These are phyloP conservation scores for Tolypocladium sp. DNA, from an alignment of 2,329 filamentous ascomycete genomes.

Conservation along the genomic window DNA sequence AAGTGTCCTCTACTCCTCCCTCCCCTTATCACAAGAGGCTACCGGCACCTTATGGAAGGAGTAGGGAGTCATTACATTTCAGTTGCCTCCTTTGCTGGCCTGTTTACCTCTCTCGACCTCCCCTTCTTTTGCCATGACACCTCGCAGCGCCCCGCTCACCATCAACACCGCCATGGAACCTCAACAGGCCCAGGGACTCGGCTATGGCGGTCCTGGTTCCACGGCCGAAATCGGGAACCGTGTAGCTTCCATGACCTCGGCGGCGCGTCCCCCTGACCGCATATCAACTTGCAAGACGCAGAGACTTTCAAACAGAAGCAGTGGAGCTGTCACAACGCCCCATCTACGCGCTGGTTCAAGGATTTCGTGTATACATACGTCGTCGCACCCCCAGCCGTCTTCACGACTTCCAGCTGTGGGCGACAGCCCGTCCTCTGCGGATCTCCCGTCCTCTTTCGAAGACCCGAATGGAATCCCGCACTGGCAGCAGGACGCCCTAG, in stretches of 20 bases:
- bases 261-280: background rate
- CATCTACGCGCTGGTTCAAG: background rate
- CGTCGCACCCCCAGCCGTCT: background rate
- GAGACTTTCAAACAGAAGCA: background rate
- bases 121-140: background rate
- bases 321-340: background rate
- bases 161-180: background rate
- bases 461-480: background rate
- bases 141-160: background rate
- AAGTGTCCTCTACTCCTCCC: background rate
- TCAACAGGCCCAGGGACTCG: background rate
- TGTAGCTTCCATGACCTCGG: background rate
- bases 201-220: background rate
- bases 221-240: background rate
- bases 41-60: background rate
- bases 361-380: background rate
- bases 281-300: background rate
- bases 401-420: background rate
- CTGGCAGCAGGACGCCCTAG: background rate
- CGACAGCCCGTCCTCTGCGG: background rate
- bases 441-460: background rate
- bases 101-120: background rate
- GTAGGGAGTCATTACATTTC: background rate
- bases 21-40: background rate
- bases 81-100: background rate